Evolutionary conservation across 352 stramenopile genomes (phyloP).

Genomic region (Phytophthora nicotianae): DNA sequence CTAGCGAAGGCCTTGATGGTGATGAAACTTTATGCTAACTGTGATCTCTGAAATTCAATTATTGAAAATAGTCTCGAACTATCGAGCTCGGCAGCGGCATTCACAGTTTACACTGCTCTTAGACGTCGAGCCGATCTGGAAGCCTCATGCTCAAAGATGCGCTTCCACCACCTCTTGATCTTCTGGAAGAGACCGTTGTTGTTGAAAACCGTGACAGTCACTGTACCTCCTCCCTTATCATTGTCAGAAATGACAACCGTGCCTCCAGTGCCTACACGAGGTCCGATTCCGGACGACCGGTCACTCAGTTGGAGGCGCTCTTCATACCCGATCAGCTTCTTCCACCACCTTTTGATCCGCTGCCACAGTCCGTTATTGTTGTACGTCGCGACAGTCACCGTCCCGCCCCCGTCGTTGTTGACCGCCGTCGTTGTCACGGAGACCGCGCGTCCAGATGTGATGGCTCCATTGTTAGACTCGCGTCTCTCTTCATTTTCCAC

Average conservation of each 20-base stretch:
- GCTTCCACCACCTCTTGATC: constrained; percentile 7
- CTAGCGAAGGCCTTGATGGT: no score
- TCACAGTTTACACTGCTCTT: neutral
- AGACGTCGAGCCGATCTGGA: neutral
- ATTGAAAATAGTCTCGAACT: no score
- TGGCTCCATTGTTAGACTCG: neutral
- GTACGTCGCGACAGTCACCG: constrained; percentile 17
- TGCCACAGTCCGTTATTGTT: constrained; percentile 14
- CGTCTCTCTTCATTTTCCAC: constrained; percentile 6
- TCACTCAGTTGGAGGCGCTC: neutral
- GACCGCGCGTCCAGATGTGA: neutral
- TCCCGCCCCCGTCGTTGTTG: constrained; percentile 7
- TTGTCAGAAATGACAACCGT: constrained; percentile 6
- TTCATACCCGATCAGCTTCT: constrained; percentile 3
- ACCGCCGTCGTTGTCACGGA: neutral
- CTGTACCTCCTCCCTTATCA: constrained; percentile 4
- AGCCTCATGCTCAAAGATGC: neutral
- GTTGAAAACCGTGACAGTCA: constrained; percentile 6
- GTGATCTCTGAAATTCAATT: no score
- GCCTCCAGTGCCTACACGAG: constrained; percentile 1
- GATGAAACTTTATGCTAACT: no score
- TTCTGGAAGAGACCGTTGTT: constrained; percentile 4
- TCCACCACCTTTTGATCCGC: constrained; percentile 14
- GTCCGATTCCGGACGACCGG: neutral
- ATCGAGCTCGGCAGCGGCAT: no score